These are phyloP conservation scores for Sarocladium strictum DNA, from an alignment of 2,329 filamentous ascomycete genomes.

Conservation along the genomic window DNA sequence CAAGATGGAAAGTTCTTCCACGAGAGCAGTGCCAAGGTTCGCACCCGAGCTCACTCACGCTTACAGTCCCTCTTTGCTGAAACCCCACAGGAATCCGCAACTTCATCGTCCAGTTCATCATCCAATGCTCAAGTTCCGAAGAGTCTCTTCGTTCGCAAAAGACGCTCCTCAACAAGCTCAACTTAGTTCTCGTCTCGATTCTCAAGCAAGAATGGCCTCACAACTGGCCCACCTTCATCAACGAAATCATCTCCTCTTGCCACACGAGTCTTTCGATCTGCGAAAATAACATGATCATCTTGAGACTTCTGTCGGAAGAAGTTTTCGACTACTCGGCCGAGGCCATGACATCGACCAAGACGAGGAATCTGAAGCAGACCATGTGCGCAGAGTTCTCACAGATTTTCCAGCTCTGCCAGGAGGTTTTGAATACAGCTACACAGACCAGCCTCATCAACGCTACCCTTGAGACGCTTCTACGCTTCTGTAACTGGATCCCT, in stretches of 20 bases:
- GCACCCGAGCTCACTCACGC: conserved; percentile 16
- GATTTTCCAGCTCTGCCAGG: conserved; percentile 95
- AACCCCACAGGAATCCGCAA: conserved; percentile 76
- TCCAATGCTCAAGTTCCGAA: conserved; percentile 85
- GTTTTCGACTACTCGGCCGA: conserved; percentile 99
- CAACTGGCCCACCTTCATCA: conserved; percentile 99
- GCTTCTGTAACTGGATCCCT: conserved; percentile 99
- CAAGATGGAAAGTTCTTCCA: conserved; percentile 96
- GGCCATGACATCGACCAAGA: conserved; percentile 98
- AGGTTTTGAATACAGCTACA: conserved; percentile 85
- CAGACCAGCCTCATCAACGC: conserved; percentile 88
- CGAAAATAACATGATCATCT: conserved; percentile 99
- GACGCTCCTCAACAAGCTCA: conserved; percentile 94
- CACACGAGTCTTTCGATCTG: conserved; percentile 94
- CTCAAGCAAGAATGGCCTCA: conserved; percentile 99
- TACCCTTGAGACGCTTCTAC: conserved; percentile 90
- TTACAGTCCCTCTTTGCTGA: conserved; percentile 11
- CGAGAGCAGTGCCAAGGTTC: conserved; percentile 88
- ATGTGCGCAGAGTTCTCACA: conserved; percentile 99
- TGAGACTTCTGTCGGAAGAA: conserved; percentile 91
- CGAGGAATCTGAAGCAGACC: conserved; percentile 90
- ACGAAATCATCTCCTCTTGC: conserved; percentile 96
- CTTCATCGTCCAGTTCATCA: conserved; percentile 98
- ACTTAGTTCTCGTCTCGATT: conserved; percentile 93
- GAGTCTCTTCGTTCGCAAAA: conserved; percentile 79